Evolutionary conservation across 2,329 filamentous ascomycete genomes (phyloP), one percentile per base, ranked within the genome.

Genomic region (Diaporthe humulicola): DNA sequence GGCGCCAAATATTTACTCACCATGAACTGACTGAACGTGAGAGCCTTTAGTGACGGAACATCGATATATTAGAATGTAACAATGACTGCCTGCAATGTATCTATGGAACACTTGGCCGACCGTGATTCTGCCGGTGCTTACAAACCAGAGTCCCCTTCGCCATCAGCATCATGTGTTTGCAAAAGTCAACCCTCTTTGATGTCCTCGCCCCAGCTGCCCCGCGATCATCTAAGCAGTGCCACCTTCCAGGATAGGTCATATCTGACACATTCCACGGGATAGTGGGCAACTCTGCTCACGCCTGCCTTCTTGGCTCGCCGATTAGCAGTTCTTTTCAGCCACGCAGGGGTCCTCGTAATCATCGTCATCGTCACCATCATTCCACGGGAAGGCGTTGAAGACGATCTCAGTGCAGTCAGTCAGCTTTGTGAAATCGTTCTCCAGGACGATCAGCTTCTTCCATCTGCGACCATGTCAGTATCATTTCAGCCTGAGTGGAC

Each of bases 321-420:
- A 10, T n/a, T 48, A 42, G 15, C 48, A 58, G 48, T 42, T 22
- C 45, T 38, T 7, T 10, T 14, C 14, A 58, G 25, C 36, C 19
- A 28, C 33, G n/a, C 64, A 58, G 28, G 61, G 45, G 58, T 69
- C 57, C 15, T 60, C 57, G 7, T 73, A 52, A 28, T 52, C n/a
- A 25, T 50, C 45, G 28, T 28, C 48, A 14, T 22, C 40, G 19
- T 45, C 48, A 14, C 25, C 72, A 14, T 61, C 58, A 1, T 17
- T 19, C 60, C 60, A 64, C 1, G 60, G 60, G 40, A 81, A 79
- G 5, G 78, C 77, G 12, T 73, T 76, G 25, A 73, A 77, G n/a
- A 82, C 72, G 56, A 81, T 75, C 42, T 76, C 76, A 1, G 80
- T 78, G 77, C 81, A 82, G 52, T 82, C 81, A 1, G 66, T 74